A percentile compares a stretch with the other conserved stretches of the same genome.
Conservation (phyloP, 2,329 filamentous ascomycete genomes). For the Penicillium sp. region DNA sequence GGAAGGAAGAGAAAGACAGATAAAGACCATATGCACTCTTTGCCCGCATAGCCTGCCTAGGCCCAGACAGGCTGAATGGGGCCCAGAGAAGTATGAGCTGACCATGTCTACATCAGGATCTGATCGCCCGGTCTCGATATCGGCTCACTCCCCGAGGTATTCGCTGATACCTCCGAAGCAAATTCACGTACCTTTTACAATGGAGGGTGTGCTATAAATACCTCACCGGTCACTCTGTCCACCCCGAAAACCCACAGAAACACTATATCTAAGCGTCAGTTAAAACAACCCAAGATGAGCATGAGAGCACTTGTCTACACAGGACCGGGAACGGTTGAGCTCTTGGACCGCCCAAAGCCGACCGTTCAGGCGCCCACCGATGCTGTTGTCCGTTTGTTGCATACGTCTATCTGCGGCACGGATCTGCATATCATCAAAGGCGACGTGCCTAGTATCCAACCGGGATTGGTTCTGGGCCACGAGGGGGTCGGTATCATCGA, state of each 20-base stretch:
- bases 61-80: not conserved
- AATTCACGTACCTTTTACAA: not conserved
- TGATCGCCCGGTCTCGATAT: not conserved
- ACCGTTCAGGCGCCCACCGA: slow-evolving; percentile 47
- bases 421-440: slow-evolving; percentile 61
- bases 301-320: slow-evolving; percentile 55
- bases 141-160: not conserved
- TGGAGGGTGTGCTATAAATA: not conserved
- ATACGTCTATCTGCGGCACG: slow-evolving; percentile 57
- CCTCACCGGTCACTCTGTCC: not conserved
- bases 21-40: not conserved
- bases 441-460: slow-evolving; percentile 52
- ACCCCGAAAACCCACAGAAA: not conserved
- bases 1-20: too few relatives aligned
- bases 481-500: slow-evolving; percentile 57
- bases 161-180: not conserved
- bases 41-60: not conserved
- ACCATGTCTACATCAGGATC: not conserved
- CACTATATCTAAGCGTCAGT: not conserved
- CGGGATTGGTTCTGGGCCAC: slow-evolving; percentile 54
- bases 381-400: slow-evolving; percentile 51
- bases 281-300: not conserved
- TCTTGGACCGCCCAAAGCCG: slow-evolving; percentile 49
- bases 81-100: not conserved
- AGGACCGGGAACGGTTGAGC: slow-evolving; percentile 33